These are phyloP conservation scores for Phialophora expanda DNA, from an alignment of 2,329 filamentous ascomycete genomes.

Conservation along the genomic window DNA sequence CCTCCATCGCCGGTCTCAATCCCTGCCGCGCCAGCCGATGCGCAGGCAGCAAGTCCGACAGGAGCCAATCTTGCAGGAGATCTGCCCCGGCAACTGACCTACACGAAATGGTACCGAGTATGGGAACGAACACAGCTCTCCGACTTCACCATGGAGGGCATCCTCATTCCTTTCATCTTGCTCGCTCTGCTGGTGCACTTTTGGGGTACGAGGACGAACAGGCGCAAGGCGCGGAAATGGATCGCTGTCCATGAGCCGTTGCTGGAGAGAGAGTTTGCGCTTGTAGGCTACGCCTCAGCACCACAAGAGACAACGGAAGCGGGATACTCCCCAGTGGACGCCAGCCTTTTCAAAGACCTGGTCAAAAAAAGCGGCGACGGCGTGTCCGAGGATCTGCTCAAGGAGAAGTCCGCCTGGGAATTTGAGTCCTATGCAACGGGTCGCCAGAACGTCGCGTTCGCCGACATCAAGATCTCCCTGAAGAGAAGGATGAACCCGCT, in stretches of 20 bases:
- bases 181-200: constrained; percentile 79
- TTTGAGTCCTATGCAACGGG: constrained; percentile 88
- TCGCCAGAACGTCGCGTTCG: constrained; percentile 87
- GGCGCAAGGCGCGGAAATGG: constrained; percentile 79
- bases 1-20: constrained; percentile 48
- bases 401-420: constrained; percentile 87
- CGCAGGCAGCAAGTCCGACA: constrained; percentile 53
- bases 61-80: constrained; percentile 17
- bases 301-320: constrained; percentile 50
- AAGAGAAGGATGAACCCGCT: constrained; percentile 87
- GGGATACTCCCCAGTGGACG: constrained; percentile 50
- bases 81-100: constrained; percentile 59
- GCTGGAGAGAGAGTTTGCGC: constrained; percentile 80
- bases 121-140: constrained; percentile 84
- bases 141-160: constrained; percentile 87
- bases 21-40: constrained; percentile 53
- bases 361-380: constrained; percentile 45
- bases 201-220: constrained; percentile 80
- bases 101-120: constrained; percentile 94
- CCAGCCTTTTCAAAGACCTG: constrained; percentile 48
- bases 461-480: constrained; percentile 82
- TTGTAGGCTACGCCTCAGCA: constrained; percentile 75
- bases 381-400: constrained; percentile 66
- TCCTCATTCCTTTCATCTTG: constrained; percentile 76
- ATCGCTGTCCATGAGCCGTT: constrained; percentile 73